phyloP scores from a whole-genome alignment of 1,284 basidiomycete genomes.

The Microbotryum intermedium region DNA sequence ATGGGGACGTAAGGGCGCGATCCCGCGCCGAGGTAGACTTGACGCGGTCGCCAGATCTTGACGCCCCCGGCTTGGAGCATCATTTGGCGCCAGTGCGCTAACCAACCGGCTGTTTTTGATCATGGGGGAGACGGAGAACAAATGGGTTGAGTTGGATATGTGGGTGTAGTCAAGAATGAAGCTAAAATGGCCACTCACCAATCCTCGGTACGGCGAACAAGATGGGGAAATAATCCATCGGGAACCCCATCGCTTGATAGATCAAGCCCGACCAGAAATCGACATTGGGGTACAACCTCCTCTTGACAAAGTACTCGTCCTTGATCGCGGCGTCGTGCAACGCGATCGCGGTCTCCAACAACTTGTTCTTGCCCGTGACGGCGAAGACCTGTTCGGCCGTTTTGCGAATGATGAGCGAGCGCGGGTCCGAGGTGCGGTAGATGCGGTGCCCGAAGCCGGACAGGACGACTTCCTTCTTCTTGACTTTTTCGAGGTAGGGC shows the following conservation, averaged over 20 bases:
- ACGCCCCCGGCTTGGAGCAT: constrained; percentile 77
- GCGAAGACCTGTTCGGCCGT: constrained; percentile 25
- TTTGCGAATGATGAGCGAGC: constrained; percentile 75
- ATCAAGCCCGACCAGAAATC: constrained; percentile 52
- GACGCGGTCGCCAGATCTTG: constrained; percentile 78
- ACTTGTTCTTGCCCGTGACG: constrained; percentile 68
- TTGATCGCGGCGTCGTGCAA: constrained; percentile 77
- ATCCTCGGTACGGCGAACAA: constrained; percentile 80
- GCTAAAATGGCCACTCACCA: constrained; percentile 55
- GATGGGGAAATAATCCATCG: constrained; percentile 81
- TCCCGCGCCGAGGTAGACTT: constrained; percentile 67
- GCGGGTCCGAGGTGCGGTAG: constrained; percentile 52
- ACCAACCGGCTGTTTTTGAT: constrained; percentile 8
- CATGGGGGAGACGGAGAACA: constrained; percentile 49
- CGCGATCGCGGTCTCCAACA: constrained; percentile 76
- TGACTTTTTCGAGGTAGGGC: constrained; percentile 67
- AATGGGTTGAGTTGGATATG: constrained; percentile 52
- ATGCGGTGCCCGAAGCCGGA: constrained; percentile 42
- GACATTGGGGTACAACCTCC: constrained; percentile 40
- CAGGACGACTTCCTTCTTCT: constrained; percentile 70
- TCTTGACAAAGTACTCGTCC: constrained; percentile 71
- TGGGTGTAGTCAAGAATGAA: constrained; percentile 41
- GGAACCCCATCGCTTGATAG: constrained; percentile 81
- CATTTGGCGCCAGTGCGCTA: constrained; percentile 49
- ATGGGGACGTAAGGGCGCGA: constrained; percentile 64